Evolutionary conservation across 306 rosid species (phyloP).

Genomic region (Canavalia ensiformis): DNA sequence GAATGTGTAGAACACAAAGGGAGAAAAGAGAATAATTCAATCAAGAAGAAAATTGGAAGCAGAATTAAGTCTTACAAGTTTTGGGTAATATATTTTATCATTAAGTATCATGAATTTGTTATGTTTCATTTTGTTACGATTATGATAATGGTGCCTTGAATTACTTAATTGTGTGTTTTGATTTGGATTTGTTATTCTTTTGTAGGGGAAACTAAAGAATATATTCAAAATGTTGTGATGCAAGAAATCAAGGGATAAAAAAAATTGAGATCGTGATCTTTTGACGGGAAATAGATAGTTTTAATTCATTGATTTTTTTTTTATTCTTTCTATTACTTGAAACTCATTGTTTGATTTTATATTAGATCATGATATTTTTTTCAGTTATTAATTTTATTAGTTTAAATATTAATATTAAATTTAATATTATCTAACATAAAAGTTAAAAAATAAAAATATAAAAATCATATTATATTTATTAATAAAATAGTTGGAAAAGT

Average conservation of each 20-base stretch:
- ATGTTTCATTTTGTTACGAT: background rate
- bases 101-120: slow-evolving; percentile 4
- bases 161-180: slow-evolving; percentile 10
- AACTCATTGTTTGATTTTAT: background rate
- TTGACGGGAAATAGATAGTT: background rate
- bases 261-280: slow-evolving; percentile 24
- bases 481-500: background rate
- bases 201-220: slow-evolving; percentile 59
- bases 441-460: too few species aligned
- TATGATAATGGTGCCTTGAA: background rate
- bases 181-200: background rate
- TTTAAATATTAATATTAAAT: background rate
- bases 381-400: background rate
- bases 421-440: background rate
- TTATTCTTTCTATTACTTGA: background rate
- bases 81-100: slow-evolving; percentile 48
- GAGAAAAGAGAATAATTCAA: background rate
- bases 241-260: slow-evolving; percentile 45
- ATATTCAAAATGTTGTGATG: slow-evolving; percentile 54
- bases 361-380: background rate
- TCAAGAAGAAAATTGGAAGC: slow-evolving; percentile 38
- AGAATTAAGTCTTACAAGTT: slow-evolving; percentile 29
- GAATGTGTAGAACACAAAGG: slow-evolving; percentile 23
- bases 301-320: background rate
- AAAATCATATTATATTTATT: too few species aligned